These are phyloP conservation scores for Populus hybrid DNA, from an alignment of 441 rosid genomes.

Conservation along the genomic window DNA sequence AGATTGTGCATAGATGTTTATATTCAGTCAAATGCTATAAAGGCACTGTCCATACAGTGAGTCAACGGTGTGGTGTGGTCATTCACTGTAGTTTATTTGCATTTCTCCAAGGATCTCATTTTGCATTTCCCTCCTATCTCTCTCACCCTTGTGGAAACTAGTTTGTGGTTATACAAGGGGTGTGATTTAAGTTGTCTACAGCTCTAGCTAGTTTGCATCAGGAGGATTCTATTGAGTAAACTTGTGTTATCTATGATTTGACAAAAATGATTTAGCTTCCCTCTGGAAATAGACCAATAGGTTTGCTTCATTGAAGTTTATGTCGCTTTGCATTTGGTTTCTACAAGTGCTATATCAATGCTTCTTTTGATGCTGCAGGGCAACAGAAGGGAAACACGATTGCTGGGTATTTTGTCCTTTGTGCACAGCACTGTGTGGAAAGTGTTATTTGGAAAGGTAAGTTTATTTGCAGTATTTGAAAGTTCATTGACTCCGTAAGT, in stretches of 20 bases:
- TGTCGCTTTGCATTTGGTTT: neutral
- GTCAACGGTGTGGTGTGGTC: neutral
- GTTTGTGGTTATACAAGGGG: neutral
- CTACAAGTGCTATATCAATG: neutral
- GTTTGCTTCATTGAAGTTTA: neutral
- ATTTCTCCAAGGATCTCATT: neutral
- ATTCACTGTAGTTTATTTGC: neutral
- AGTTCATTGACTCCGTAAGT: neutral
- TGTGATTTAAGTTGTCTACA: neutral
- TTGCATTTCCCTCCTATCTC: neutral
- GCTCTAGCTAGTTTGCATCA: neutral
- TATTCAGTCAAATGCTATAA: neutral
- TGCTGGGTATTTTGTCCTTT: conserved; percentile 88
- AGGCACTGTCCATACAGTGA: neutral
- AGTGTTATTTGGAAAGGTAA: conserved; percentile 91
- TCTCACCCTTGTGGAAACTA: neutral
- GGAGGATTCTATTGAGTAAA: neutral
- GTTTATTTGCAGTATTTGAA: conserved; percentile 6
- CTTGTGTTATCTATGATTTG: neutral
- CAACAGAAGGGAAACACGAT: conserved; percentile 91
- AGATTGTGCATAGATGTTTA: neutral
- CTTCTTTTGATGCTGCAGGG: conserved; percentile 51
- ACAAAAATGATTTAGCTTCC: neutral
- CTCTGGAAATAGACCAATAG: neutral
- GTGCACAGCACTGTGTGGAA: conserved; percentile 98